Evolutionary conservation across 1,139 yeast genomes (phyloP).

Genomic region (Taphrina betulina): DNA sequence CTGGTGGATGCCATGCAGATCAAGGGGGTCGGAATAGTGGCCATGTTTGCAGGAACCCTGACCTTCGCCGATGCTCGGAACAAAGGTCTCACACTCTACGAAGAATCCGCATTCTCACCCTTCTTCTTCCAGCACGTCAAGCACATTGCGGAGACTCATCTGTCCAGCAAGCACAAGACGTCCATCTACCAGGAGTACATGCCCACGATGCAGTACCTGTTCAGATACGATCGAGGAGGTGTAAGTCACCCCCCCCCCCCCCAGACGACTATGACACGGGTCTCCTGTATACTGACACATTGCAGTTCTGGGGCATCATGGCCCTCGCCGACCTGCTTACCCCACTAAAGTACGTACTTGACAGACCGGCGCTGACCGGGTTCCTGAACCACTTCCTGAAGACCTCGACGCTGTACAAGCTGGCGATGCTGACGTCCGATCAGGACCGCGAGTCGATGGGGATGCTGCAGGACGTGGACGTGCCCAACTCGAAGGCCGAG

Average conservation of each 20-base stretch:
- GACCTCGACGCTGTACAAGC: slow-evolving; percentile 19
- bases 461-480: slow-evolving; percentile 27
- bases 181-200: neutral
- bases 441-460: slow-evolving; percentile 3
- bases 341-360: slow-evolving; percentile 7
- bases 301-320: slow-evolving; percentile 19
- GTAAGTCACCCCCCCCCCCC: no score
- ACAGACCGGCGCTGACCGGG: slow-evolving; percentile 4
- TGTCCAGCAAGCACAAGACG: neutral
- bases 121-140: slow-evolving; percentile 19
- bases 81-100: neutral
- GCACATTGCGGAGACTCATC: neutral
- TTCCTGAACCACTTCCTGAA: slow-evolving; percentile 16
- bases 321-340: slow-evolving; percentile 10
- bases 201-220: slow-evolving; percentile 21
- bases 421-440: slow-evolving; percentile 18
- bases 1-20: slow-evolving; percentile 12
- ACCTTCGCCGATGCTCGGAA: neutral
- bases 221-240: slow-evolving; percentile 20
- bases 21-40: slow-evolving; percentile 1
- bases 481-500: slow-evolving; percentile 8
- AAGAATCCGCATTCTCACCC: slow-evolving; percentile 3
- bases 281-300: neutral
- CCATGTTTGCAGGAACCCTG: slow-evolving; percentile 15
- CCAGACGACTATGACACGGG: neutral